These are phyloP conservation scores for Podila verticillata DNA, from an alignment of 192 early-diverging fungal species.

Conservation along the genomic window DNA sequence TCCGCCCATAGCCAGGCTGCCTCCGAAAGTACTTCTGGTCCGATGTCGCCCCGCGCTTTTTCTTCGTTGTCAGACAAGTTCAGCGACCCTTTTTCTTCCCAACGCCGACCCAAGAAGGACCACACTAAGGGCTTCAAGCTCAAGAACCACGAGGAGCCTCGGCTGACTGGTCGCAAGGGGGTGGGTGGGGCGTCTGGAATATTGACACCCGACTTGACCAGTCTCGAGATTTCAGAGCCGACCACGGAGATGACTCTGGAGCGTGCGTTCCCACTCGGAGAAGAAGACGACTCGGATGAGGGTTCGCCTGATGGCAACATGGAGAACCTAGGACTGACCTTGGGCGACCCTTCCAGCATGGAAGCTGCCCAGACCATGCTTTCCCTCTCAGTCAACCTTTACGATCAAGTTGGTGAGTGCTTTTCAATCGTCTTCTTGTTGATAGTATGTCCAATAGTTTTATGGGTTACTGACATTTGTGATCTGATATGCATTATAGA, in stretches of 20 bases:
- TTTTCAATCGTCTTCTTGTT: neutral
- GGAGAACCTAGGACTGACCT: slow-evolving; percentile 64
- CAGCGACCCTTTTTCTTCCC: slow-evolving; percentile 14
- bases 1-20: neutral
- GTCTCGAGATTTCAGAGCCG: slow-evolving; percentile 11
- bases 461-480: neutral
- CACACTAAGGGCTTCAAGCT: slow-evolving; percentile 46
- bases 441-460: neutral
- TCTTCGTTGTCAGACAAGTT: slow-evolving; percentile 21
- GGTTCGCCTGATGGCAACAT: slow-evolving; percentile 22
- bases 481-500: slow-evolving; percentile 37
- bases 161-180: slow-evolving; percentile 11
- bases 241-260: neutral
- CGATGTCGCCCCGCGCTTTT: slow-evolving; percentile 8
- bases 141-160: slow-evolving; percentile 52
- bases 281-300: slow-evolving; percentile 9
- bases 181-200: neutral
- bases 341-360: slow-evolving; percentile 70
- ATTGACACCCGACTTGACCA: slow-evolving; percentile 4
- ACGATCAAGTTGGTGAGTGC: slow-evolving; percentile 70
- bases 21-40: neutral
- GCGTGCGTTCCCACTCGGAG: slow-evolving; percentile 1
- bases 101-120: slow-evolving; percentile 26
- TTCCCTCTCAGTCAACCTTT: slow-evolving; percentile 69
- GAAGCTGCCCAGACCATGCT: slow-evolving; percentile 66